Percentiles rank a stretch among this genome's conserved stretches.
These are phyloP conservation scores for Botrytis elliptica DNA, from an alignment of 2,329 filamentous ascomycete species.

Conservation along the genomic window DNA sequence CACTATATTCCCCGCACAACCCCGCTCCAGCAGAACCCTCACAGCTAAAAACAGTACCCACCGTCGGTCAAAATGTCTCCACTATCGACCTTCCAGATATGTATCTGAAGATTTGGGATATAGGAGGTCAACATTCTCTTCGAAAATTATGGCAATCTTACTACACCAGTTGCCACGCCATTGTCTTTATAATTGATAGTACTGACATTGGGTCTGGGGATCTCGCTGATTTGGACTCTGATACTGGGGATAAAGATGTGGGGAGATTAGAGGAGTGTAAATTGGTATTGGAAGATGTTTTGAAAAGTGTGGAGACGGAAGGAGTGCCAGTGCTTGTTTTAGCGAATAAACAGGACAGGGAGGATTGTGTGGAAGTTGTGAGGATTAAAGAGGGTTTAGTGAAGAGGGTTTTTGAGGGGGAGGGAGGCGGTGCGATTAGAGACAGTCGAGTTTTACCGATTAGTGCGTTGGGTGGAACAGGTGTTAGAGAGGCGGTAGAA, in stretches of 20 bases:
- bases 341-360: constrained; percentile 96
- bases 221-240: constrained; percentile 19
- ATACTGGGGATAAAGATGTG: constrained; percentile 40
- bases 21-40: constrained; percentile 58
- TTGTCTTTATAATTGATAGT: constrained; percentile 96
- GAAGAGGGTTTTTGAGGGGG: constrained; percentile 91
- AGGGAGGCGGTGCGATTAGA: constrained; percentile 79
- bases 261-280: constrained; percentile 83
- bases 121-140: constrained; percentile 87
- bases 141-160: constrained; percentile 94
- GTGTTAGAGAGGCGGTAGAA: constrained; percentile 93
- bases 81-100: constrained; percentile 89
- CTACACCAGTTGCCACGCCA: constrained; percentile 90
- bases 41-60: constrained; percentile 84
- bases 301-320: constrained; percentile 82
- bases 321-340: constrained; percentile 89
- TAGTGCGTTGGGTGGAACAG: constrained; percentile 82
- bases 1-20: constrained; percentile 68
- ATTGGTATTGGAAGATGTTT: constrained; percentile 82
- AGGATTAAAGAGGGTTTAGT: constrained; percentile 96
- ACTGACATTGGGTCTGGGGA: constrained; percentile 83
- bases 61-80: constrained; percentile 94
- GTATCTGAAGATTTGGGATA: constrained; percentile 98
- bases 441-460: constrained; percentile 90
- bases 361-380: constrained; percentile 97